Percentiles rank a stretch among this genome's conserved stretches.
phyloP scores from a whole-genome alignment of 1,284 basidiomycete species.

The Crocinoboletus sp. region DNA sequence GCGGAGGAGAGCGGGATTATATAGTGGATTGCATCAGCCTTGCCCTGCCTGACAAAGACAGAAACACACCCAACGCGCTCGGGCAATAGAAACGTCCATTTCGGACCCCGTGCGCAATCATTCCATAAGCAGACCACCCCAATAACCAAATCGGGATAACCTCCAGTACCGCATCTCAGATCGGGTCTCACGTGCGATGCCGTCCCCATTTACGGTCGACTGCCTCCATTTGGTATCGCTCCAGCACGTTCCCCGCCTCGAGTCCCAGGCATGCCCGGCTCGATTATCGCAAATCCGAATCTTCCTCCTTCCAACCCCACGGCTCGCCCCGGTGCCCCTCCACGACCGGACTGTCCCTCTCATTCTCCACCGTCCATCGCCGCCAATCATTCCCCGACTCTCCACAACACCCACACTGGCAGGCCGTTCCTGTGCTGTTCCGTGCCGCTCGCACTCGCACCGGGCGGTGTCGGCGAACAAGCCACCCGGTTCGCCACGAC shows the following conservation, averaged over 20 bases:
- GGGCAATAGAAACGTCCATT: conserved; percentile 24
- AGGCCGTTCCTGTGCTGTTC: conserved; percentile 14
- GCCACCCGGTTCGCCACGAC: conserved; percentile 7
- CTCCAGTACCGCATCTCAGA: conserved; percentile 27
- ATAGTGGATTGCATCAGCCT: conserved; percentile 21
- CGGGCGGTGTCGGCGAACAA: background rate
- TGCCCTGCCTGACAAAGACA: conserved; percentile 22
- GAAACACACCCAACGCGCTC: conserved; percentile 23
- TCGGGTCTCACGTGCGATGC: conserved; percentile 25
- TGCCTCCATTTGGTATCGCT: conserved; percentile 18
- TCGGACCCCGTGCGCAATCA: conserved; percentile 29
- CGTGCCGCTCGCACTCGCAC: conserved; percentile 7
- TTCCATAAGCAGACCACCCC: conserved; percentile 24
- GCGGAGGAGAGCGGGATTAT: conserved; percentile 29
- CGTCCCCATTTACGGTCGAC: conserved; percentile 9
- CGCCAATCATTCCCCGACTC: conserved; percentile 12
- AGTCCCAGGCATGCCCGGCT: conserved; percentile 24
- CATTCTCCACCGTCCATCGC: conserved; percentile 12
- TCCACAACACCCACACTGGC: background rate
- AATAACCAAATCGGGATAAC: conserved; percentile 13
- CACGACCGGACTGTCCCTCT: too few species aligned
- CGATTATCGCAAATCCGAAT: conserved; percentile 33
- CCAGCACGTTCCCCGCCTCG: conserved; percentile 33
- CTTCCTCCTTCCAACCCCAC: background rate
- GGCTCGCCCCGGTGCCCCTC: background rate